Evolutionary conservation across 768 basidiomycete species (phyloP).

Genomic region (Phallus indusiatus): DNA sequence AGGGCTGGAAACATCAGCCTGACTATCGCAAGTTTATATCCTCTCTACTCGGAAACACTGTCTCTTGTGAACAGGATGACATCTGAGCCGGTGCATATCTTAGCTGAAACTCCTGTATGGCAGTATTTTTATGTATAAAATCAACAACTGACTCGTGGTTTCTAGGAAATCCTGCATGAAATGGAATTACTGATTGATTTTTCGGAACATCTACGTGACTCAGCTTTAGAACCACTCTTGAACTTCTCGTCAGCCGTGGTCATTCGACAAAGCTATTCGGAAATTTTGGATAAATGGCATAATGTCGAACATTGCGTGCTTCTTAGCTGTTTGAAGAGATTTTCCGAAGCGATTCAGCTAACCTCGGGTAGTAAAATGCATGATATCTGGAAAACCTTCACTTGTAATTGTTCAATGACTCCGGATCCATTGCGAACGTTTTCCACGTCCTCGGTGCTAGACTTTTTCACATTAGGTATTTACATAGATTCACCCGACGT

Average conservation of each 20-base stretch:
- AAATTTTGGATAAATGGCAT: slow-evolving; percentile 24
- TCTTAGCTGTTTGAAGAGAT: slow-evolving; percentile 21
- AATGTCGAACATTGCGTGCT: slow-evolving; percentile 30
- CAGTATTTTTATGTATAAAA: not conserved
- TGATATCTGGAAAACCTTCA: slow-evolving; percentile 47
- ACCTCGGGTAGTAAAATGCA: slow-evolving; percentile 65
- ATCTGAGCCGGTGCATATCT: not conserved
- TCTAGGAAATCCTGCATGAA: not conserved
- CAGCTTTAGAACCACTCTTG: slow-evolving; percentile 29
- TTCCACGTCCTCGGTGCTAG: not conserved
- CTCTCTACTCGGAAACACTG: not conserved
- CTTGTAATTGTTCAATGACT: not conserved
- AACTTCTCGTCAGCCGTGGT: slow-evolving; percentile 64
- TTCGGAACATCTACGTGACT: slow-evolving; percentile 34
- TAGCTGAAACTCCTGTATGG: not conserved
- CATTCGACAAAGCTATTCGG: slow-evolving; percentile 43
- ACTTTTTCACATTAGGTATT: not conserved
- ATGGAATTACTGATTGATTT: slow-evolving; percentile 24
- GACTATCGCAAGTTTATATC: not conserved
- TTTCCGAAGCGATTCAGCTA: slow-evolving; percentile 44
- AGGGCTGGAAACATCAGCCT: not conserved
- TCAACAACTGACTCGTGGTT: no score
- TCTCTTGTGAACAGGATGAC: not conserved
- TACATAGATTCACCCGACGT: not conserved
- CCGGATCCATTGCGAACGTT: not conserved